Base-by-base conservation (phyloP, 768 basidiomycete genomes). In the Sporobolomyces roseus region DNA sequence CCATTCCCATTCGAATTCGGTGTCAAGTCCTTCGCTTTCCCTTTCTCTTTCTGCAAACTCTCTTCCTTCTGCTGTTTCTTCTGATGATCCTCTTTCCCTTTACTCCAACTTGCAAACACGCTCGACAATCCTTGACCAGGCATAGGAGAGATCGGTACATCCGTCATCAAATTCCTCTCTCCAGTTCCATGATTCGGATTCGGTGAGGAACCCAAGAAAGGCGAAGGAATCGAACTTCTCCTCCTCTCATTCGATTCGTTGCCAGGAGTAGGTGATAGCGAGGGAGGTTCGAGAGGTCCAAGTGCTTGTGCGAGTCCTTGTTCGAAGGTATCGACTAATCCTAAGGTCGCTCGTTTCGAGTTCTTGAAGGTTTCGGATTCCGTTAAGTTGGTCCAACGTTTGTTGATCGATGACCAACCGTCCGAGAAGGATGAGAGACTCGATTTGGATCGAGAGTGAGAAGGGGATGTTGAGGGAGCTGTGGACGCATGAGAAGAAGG, bases 291-390 rank as follows among this genome's bases (percentile, higher is more conserved):
- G 29, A 73, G 50, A 17, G 72, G 72, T 0, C 68, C 72, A 1
- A 73, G 38, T 2, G 72, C 67, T 16, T 51, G 38, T 17, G 63
- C 61, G 9, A 73, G 35, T 4, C 65, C 63, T 21, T 63, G 58
- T 41, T 73, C 72, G 54, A 73, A 70, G 32, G 65, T 61, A 16
- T 73, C 68, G 45, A 73, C 65, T 2, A 70, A 35, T 17, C 61
- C 61, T 7, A 65, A 21, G n/a, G 72, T 62, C 46, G 65, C 53
- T 2, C 50, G 32, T 38, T 49, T 61, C 35, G 53, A 48, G 45
- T 50, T 41, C 35, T 55, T 52, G 45, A 73, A 50, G 41, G 56
- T 53, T 8, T 73, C 72, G 9, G 35, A 43, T 29, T 64, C 58
- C 35, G 56, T 41, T 10, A 70, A 33, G 43, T 63, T 55, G 2